Conservation (phyloP, 345 rosid genomes). For the Streptanthus diversifolius region DNA sequence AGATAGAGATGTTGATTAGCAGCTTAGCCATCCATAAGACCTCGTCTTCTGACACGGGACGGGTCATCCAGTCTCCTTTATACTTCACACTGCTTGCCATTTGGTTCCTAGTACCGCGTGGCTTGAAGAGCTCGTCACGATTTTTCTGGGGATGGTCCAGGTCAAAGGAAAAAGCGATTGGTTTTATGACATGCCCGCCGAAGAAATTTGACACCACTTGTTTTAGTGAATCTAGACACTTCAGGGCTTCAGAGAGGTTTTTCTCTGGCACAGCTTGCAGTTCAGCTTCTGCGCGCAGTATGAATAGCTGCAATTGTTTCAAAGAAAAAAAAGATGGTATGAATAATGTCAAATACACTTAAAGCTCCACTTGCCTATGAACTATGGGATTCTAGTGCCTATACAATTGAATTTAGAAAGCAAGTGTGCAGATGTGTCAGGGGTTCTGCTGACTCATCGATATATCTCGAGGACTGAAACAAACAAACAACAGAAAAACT, state of each 20-base stretch:
- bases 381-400: not conserved
- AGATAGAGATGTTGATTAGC: constrained; percentile 55
- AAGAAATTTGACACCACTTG: constrained; percentile 49
- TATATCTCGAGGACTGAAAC: not conserved
- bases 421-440: not conserved
- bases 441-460: not conserved
- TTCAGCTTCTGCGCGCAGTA: constrained; percentile 86
- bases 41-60: constrained; percentile 77
- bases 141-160: constrained; percentile 38
- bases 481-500: not conserved
- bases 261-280: constrained; percentile 56
- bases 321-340: constrained; percentile 23
- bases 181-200: constrained; percentile 50
- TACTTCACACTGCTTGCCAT: constrained; percentile 42
- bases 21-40: constrained; percentile 75
- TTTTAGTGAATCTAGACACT: constrained; percentile 57
- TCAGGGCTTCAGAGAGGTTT: constrained; percentile 40
- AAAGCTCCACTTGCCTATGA: not conserved
- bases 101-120: constrained; percentile 55
- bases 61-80: constrained; percentile 89
- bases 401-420: not conserved
- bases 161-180: constrained; percentile 46
- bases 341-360: not conserved
- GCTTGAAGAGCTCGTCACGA: constrained; percentile 73
- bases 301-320: constrained; percentile 59